Evolutionary conservation across 805 yeast species (phyloP).

Genomic region (Pichia phayaonensis): DNA sequence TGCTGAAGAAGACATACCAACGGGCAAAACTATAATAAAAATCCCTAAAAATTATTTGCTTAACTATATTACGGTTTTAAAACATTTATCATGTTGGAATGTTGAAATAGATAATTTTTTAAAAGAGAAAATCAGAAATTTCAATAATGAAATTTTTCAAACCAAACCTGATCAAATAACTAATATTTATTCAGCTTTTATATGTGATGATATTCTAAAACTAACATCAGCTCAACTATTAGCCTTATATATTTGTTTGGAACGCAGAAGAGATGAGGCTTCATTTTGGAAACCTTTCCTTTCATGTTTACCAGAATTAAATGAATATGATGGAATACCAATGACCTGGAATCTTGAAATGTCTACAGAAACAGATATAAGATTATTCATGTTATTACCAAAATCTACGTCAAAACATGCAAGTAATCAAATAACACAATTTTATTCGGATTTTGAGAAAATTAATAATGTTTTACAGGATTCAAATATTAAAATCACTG

Average conservation of each 20-base stretch:
- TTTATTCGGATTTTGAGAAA: slow-evolving; percentile 38
- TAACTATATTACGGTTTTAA: slow-evolving; percentile 46
- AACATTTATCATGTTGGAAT: slow-evolving; percentile 30
- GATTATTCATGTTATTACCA: slow-evolving; percentile 37
- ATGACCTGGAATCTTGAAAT: slow-evolving; percentile 42
- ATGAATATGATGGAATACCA: slow-evolving; percentile 53
- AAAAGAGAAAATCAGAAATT: neutral
- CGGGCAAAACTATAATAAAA: slow-evolving; percentile 40
- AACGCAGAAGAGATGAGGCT: slow-evolving; percentile 28
- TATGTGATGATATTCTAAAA: slow-evolving; percentile 28
- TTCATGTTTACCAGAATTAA: slow-evolving; percentile 48
- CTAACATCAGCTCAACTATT: slow-evolving; percentile 57
- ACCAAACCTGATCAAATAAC: slow-evolving; percentile 2
- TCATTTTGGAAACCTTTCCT: slow-evolving; percentile 69
- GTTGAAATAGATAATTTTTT: slow-evolving; percentile 1
- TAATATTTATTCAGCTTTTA: slow-evolving; percentile 13
- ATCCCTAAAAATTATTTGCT: slow-evolving; percentile 53
- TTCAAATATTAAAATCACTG: slow-evolving; percentile 10
- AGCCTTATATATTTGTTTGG: slow-evolving; percentile 42
- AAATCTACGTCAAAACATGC: slow-evolving; percentile 33
- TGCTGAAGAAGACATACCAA: slow-evolving; percentile 31
- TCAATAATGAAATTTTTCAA: neutral
- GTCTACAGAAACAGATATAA: neutral
- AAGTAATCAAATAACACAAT: slow-evolving; percentile 34
- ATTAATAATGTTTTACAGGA: neutral